Conservation (phyloP, 129 eudicot genomes). For the Tagetes erecta region DNA sequence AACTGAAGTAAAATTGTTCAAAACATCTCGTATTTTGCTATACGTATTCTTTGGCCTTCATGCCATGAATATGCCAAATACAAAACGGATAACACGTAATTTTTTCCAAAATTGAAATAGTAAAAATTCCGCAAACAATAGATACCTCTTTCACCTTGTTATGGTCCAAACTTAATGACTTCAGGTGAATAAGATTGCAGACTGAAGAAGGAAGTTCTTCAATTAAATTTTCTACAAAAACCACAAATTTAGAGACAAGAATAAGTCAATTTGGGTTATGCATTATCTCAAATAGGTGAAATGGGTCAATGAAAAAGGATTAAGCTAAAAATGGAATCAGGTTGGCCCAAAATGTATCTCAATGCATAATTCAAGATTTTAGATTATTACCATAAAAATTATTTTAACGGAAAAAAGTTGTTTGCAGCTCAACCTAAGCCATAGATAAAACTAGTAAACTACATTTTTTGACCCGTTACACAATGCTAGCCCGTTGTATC, state of each 20-base stretch:
- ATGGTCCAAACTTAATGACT: slow-evolving; percentile 74
- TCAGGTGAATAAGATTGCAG: slow-evolving; percentile 83
- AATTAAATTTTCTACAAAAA: slow-evolving; percentile 63
- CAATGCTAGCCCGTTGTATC: not conserved
- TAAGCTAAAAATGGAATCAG: not conserved
- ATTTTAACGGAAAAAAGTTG: too few relatives aligned
- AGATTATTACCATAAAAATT: not conserved
- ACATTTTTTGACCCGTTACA: not conserved
- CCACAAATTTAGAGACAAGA: slow-evolving; percentile 6
- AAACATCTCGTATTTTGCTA: not conserved
- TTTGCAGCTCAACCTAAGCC: too few relatives aligned
- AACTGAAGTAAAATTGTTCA: not conserved
- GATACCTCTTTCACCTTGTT: slow-evolving; percentile 81
- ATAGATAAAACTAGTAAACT: too few relatives aligned
- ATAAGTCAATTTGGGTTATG: not conserved
- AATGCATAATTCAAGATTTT: not conserved
- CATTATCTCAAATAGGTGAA: not conserved
- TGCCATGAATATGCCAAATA: not conserved
- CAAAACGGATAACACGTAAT: not conserved
- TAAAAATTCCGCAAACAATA: slow-evolving; percentile 6
- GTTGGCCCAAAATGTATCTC: not conserved
- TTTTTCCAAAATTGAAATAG: not conserved
- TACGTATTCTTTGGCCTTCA: not conserved
- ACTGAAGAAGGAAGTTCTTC: slow-evolving; percentile 89
- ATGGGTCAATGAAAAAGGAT: not conserved